phyloP scores from a whole-genome alignment of 805 yeast species.

The Ogataea methanolica region DNA sequence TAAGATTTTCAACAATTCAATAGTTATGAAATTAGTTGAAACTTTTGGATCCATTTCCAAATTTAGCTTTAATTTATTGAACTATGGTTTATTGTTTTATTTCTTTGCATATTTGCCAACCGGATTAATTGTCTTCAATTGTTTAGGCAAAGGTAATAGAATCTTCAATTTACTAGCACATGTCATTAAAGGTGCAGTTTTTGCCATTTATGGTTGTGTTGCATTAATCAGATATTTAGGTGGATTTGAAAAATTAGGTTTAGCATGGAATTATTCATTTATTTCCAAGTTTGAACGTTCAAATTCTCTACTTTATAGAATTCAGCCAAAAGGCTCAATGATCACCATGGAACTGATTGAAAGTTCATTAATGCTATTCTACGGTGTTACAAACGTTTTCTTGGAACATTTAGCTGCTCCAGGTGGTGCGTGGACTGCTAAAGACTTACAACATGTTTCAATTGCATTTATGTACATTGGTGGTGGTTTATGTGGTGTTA shows the following conservation, averaged over 20 bases:
- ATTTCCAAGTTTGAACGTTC: conserved; percentile 22
- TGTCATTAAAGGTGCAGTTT: conserved; percentile 93
- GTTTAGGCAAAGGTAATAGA: conserved; percentile 60
- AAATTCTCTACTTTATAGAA: conserved; percentile 29
- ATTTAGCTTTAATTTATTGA: conserved; percentile 45
- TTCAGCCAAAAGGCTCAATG: conserved; percentile 38
- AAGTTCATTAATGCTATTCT: conserved; percentile 72
- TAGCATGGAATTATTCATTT: conserved; percentile 77
- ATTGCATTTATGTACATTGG: conserved; percentile 92
- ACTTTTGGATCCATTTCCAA: conserved; percentile 29
- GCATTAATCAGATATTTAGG: conserved; percentile 89
- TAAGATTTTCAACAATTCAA: conserved; percentile 30
- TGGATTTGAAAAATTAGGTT: conserved; percentile 65
- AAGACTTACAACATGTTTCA: conserved; percentile 84
- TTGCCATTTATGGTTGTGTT: conserved; percentile 67
- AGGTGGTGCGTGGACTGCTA: conserved; percentile 84
- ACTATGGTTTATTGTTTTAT: conserved; percentile 61
- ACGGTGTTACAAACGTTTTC: conserved; percentile 86
- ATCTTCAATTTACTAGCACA: conserved; percentile 89
- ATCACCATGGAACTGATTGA: conserved; percentile 85
- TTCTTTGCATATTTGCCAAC: conserved; percentile 51
- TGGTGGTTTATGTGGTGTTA: conserved; percentile 85
- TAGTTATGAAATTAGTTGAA: conserved; percentile 12
- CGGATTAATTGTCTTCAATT: conserved; percentile 60
- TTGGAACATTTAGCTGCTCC: conserved; percentile 79